Evolutionary conservation across 148 eudicot genomes (phyloP).

Genomic region (Heliamphora exappendiculata): DNA sequence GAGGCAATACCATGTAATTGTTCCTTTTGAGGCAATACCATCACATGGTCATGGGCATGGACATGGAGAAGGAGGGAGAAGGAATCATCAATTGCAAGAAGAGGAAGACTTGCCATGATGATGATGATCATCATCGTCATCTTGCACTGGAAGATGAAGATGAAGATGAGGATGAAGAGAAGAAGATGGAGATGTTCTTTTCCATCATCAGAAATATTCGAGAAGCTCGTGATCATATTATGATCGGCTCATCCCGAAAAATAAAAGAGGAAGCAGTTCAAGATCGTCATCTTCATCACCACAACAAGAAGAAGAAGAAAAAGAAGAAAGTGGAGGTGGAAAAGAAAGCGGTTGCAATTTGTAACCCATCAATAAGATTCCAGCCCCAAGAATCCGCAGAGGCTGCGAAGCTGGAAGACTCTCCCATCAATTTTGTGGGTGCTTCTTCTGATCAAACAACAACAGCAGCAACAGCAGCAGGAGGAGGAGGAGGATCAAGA

Average conservation of each 20-base stretch:
- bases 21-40: neutral
- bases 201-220: constrained; percentile 2
- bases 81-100: neutral
- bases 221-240: neutral
- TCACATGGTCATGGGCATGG: too few relatives aligned
- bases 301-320: neutral
- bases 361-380: neutral
- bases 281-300: neutral
- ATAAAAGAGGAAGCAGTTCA: neutral
- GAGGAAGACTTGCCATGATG: neutral
- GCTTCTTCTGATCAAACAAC: too few relatives aligned
- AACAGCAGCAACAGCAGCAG: too few relatives aligned
- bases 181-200: constrained; percentile 2
- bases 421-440: neutral
- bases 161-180: neutral
- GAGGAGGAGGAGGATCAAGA: too few relatives aligned
- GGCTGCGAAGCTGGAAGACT: neutral
- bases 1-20: neutral
- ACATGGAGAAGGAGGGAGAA: neutral
- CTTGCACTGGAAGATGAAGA: neutral
- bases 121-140: neutral
- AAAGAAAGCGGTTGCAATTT: neutral
- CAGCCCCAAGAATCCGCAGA: neutral
- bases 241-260: neutral
- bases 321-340: neutral